phyloP scores from a whole-genome alignment of 164 flowering plant species.

The Cinnamomum chago region DNA sequence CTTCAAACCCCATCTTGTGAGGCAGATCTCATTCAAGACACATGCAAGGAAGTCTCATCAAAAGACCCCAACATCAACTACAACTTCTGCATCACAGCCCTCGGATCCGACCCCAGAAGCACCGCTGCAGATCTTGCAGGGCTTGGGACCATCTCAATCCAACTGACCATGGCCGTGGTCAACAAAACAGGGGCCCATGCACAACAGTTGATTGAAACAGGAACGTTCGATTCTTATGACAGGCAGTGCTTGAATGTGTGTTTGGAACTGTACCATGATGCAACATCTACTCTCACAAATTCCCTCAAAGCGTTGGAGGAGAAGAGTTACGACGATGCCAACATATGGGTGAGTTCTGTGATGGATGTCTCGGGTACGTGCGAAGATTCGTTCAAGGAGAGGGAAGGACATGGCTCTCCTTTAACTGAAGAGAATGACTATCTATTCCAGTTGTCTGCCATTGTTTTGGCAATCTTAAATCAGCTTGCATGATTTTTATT shows the following conservation, averaged over 20 bases:
- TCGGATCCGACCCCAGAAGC: conserved; percentile 16
- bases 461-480: conserved; percentile 31
- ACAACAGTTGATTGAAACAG: conserved; percentile 12
- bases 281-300: conserved; percentile 14
- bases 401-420: conserved; percentile 20
- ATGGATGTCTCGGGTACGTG: conserved; percentile 34
- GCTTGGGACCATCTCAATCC: conserved; percentile 21
- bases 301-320: conserved; percentile 19
- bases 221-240: background rate
- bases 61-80: no score
- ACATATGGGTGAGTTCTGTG: conserved; percentile 25
- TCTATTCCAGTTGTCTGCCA: conserved; percentile 32
- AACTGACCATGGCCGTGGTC: conserved; percentile 20
- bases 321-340: conserved; percentile 13
- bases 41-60: no score
- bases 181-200: conserved; percentile 13
- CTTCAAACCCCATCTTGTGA: no score
- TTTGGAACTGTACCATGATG: conserved; percentile 29
- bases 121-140: conserved; percentile 15
- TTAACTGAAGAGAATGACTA: conserved; percentile 28
- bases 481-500: background rate
- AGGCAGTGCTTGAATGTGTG: background rate
- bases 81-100: conserved; percentile 23
- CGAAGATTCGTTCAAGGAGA: conserved; percentile 29
- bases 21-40: conserved; percentile 13